These are phyloP conservation scores for Tricholoma saponaceum DNA, from an alignment of 768 basidiomycete genomes.

Conservation along the genomic window DNA sequence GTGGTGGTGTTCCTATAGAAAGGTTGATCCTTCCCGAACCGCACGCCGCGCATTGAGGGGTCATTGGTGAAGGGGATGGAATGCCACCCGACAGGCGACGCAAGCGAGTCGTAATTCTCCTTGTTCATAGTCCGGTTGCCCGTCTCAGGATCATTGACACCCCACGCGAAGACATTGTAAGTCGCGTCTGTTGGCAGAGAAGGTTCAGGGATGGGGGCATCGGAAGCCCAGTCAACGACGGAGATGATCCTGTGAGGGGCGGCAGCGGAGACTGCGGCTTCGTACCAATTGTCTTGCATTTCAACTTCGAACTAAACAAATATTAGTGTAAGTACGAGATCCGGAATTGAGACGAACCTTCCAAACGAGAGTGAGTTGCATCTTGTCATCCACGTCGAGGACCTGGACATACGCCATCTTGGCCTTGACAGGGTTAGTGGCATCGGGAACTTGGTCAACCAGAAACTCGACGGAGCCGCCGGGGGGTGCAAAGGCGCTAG, in stretches of 20 bases:
- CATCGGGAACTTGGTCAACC: slow-evolving; percentile 65
- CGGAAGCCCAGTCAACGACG: slow-evolving; percentile 94
- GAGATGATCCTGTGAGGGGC: slow-evolving; percentile 79
- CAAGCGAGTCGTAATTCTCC: slow-evolving; percentile 71
- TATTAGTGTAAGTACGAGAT: background rate
- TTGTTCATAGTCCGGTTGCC: slow-evolving; percentile 56
- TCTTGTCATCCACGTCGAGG: slow-evolving; percentile 56
- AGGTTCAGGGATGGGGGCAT: slow-evolving; percentile 53
- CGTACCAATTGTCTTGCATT: slow-evolving; percentile 96
- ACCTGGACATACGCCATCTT: slow-evolving; percentile 80
- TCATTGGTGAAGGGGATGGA: slow-evolving; percentile 69
- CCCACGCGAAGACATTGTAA: slow-evolving; percentile 78
- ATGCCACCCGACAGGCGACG: slow-evolving; percentile 94
- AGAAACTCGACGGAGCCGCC: slow-evolving; percentile 34
- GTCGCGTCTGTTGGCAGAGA: slow-evolving; percentile 30
- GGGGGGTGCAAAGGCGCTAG: slow-evolving; percentile 44
- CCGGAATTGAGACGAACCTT: slow-evolving; percentile 41
- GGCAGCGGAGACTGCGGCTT: slow-evolving; percentile 73
- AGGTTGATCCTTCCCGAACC: slow-evolving; percentile 19
- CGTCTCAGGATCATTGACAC: slow-evolving; percentile 78
- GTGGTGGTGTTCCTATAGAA: slow-evolving; percentile 67
- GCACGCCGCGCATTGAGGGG: slow-evolving; percentile 39
- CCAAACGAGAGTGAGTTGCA: slow-evolving; percentile 77
- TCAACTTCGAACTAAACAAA: slow-evolving; percentile 74
- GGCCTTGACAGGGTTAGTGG: slow-evolving; percentile 79